Conservation (phyloP, 352 stramenopile genomes). For the Phytophthora brassicae region DNA sequence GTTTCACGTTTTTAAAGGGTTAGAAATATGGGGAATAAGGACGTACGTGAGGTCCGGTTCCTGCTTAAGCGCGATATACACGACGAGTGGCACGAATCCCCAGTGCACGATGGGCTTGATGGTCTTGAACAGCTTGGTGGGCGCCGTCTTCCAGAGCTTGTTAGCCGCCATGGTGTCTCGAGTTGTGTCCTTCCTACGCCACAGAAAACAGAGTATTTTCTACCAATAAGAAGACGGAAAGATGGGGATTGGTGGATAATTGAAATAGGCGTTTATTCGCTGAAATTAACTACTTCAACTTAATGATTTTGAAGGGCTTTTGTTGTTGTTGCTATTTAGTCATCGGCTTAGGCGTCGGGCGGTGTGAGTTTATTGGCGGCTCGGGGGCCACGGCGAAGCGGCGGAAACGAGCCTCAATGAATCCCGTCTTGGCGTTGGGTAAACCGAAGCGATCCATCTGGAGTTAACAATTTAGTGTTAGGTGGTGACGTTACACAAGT, state of each 20-base stretch:
- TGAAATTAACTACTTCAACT: conserved; percentile 12
- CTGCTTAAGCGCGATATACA: conserved; percentile 82
- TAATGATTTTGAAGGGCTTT: background rate
- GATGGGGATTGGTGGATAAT: background rate
- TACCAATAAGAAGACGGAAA: background rate
- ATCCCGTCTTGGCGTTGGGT: conserved; percentile 39
- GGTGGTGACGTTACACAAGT: background rate
- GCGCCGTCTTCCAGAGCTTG: conserved; percentile 80
- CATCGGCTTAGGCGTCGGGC: conserved; percentile 4
- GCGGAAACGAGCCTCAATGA: conserved; percentile 70
- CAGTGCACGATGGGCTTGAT: conserved; percentile 86
- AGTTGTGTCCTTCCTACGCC: background rate
- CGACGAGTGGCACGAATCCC: conserved; percentile 77
- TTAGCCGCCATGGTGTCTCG: conserved; percentile 31
- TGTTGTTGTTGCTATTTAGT: background rate
- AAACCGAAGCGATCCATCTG: conserved; percentile 69
- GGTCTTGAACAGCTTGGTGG: conserved; percentile 75
- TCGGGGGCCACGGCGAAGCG: conserved; percentile 56
- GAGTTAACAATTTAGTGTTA: background rate
- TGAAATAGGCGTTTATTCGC: conserved; percentile 4
- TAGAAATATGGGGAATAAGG: background rate
- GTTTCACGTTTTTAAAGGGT: background rate
- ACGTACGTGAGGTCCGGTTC: conserved; percentile 74
- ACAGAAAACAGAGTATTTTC: conserved; percentile 26
- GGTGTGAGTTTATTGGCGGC: conserved; percentile 16